Evolutionary conservation across 2,329 filamentous ascomycete genomes (phyloP).

Genomic region (Cryphonectria naterciae): DNA sequence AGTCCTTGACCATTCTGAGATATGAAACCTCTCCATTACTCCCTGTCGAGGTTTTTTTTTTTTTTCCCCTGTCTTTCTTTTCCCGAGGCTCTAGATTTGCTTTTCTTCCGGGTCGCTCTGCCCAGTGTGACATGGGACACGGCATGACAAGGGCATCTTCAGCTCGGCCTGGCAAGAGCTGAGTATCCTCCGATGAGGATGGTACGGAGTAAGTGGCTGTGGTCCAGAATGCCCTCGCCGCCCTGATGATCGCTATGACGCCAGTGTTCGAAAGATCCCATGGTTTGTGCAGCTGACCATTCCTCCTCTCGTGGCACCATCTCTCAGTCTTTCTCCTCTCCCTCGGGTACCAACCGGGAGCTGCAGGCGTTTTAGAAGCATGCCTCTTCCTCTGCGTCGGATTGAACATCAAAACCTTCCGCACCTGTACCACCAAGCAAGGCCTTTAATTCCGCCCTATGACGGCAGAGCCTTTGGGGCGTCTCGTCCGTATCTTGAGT

Average conservation of each 20-base stretch:
- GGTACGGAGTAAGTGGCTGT: neutral
- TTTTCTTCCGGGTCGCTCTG: neutral
- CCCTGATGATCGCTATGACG: neutral
- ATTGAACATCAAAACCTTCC: constrained; percentile 10
- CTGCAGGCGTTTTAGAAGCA: neutral
- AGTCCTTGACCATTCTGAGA: neutral
- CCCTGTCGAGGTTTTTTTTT: neutral
- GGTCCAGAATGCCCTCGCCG: neutral
- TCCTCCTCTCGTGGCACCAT: constrained; percentile 5
- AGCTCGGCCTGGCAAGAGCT: neutral
- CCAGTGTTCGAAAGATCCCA: neutral
- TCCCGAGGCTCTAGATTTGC: no score
- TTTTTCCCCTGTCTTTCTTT: no score
- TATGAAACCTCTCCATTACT: neutral
- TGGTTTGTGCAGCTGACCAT: constrained; percentile 7
- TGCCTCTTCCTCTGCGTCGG: neutral
- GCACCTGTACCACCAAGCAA: constrained; percentile 20
- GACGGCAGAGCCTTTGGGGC: constrained; percentile 1
- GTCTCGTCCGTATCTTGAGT: constrained; percentile 1
- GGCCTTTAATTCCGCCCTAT: constrained; percentile 20
- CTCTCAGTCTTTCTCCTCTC: constrained; percentile 11
- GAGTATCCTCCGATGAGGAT: constrained; percentile 1
- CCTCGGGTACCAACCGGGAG: constrained; percentile 7
- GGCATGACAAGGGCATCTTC: neutral
- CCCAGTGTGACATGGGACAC: neutral